A percentile compares a stretch with the other conserved stretches of the same genome.
phyloP scores from a whole-genome alignment of 768 basidiomycete species.

The Mycena vulgaris region DNA sequence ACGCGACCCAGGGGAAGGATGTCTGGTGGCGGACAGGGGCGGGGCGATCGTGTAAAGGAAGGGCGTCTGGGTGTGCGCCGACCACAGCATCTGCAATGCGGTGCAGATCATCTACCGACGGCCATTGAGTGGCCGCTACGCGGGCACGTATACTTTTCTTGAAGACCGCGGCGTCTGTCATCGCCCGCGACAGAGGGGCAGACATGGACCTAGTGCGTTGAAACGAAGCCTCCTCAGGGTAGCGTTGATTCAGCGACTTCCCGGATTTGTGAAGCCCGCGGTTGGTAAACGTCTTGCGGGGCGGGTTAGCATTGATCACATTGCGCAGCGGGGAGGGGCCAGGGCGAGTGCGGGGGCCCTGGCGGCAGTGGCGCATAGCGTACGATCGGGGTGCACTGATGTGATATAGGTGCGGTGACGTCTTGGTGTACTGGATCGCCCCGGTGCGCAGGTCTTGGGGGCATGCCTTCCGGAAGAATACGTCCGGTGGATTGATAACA shows the following conservation, averaged over 20 bases:
- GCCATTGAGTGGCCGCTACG: not conserved
- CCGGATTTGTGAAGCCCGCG: not conserved
- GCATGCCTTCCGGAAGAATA: not conserved
- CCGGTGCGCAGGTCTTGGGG: slow-evolving; percentile 1
- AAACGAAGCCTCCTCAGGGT: too few species aligned
- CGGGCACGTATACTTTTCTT: not conserved
- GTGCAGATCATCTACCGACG: not conserved
- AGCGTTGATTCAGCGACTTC: too few species aligned
- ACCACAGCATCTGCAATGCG: slow-evolving; percentile 7
- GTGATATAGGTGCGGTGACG: slow-evolving; percentile 16
- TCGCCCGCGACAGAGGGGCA: too few species aligned
- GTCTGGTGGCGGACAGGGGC: not conserved
- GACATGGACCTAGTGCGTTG: not conserved
- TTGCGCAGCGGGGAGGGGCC: slow-evolving; percentile 21
- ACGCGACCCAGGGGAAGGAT: not conserved
- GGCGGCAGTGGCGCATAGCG: slow-evolving; percentile 16
- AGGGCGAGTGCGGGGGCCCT: not conserved
- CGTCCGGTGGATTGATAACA: not conserved
- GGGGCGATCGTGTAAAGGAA: not conserved
- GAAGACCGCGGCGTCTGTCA: too few species aligned
- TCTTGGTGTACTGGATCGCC: slow-evolving; percentile 5
- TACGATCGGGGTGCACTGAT: slow-evolving; percentile 19
- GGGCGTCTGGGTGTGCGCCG: slow-evolving; percentile 4
- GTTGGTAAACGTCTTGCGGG: too few species aligned
- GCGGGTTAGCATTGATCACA: not conserved